These are phyloP conservation scores for Cryptococcus deneoformans DNA, from an alignment of 1,284 basidiomycete species.

Conservation along the genomic window DNA sequence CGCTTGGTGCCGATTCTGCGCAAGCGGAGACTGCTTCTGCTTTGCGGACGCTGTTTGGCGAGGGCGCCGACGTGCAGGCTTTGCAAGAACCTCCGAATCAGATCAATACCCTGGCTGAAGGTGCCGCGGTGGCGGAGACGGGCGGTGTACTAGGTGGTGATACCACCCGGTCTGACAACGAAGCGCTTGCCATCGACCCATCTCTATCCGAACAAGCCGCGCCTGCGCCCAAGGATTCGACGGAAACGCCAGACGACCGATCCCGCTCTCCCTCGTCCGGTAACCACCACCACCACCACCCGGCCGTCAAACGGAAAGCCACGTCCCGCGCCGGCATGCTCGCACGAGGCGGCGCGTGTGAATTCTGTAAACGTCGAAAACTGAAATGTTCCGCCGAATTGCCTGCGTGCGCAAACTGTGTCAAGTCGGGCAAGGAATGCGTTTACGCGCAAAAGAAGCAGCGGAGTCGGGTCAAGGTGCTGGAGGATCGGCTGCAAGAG, in stretches of 20 bases:
- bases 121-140: background rate
- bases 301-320: constrained; percentile 30
- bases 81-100: background rate
- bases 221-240: background rate
- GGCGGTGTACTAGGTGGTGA: background rate
- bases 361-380: constrained; percentile 50
- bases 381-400: constrained; percentile 45
- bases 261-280: background rate
- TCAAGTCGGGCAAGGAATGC: constrained; percentile 37
- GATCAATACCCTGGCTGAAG: background rate
- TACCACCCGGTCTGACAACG: background rate
- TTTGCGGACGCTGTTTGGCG: constrained; percentile 12
- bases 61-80: constrained; percentile 1
- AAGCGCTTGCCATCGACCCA: background rate
- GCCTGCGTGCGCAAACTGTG: constrained; percentile 41
- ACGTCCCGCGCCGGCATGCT: constrained; percentile 44
- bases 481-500: constrained; percentile 45
- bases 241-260: background rate
- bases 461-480: constrained; percentile 36
- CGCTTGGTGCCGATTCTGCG: background rate
- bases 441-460: constrained; percentile 48
- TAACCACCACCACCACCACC: background rate
- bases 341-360: constrained; percentile 46
- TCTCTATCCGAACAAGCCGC: background rate
- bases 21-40: constrained; percentile 12